Base-by-base conservation (phyloP, 306 rosid species). In the Corylus avellana region DNA sequence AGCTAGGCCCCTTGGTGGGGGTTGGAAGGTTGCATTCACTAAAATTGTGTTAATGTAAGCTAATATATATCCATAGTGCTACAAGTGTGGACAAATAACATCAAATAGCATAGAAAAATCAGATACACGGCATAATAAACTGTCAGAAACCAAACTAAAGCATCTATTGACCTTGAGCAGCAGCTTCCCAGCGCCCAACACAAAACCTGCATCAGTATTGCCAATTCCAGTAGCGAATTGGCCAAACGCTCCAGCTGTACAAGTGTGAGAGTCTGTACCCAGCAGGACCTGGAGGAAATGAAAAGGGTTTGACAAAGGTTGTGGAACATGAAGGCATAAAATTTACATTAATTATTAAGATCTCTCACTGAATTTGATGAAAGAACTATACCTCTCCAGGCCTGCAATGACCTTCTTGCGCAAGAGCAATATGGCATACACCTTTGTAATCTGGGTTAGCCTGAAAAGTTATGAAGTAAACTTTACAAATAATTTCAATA, bases 351-450 rank as follows among this genome's bases (percentile, higher is more conserved):
- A 29, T 42, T 64, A 78, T 67, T 17, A 12, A 16, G 42, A 56
- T 64, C 61, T 64, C 61, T 70, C 10, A 47, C 12, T 70, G 56
- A 73, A 46, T 51, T 61, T 72, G 81, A 42, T 57, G 67, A 87
- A 79, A 35, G 48, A 72, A 81, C 55, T 79, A 37, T 81, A 89
- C 98, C 98, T 94, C 98, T 85, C 98, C 98, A 14, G 98, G 98
- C 88, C 98, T 91, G 78, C 97, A 91, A 80, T 94, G 98, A 85
- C 98, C 98, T 91, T 94, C 98, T 90, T 94, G 98, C 49, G 98
- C 98, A 88, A 94, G 96, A 67, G 97, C 98, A 62, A 94, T 8
- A 49, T 94, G 98, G 83, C 98, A 94, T 54, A 94, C 98, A 67
- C 98, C 98, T 86, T 94, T 94, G 87, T 92, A 94, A 83, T 94